Evolutionary conservation across 768 basidiomycete genomes (phyloP).

Genomic region (Candolleomyces efflorescens): DNA sequence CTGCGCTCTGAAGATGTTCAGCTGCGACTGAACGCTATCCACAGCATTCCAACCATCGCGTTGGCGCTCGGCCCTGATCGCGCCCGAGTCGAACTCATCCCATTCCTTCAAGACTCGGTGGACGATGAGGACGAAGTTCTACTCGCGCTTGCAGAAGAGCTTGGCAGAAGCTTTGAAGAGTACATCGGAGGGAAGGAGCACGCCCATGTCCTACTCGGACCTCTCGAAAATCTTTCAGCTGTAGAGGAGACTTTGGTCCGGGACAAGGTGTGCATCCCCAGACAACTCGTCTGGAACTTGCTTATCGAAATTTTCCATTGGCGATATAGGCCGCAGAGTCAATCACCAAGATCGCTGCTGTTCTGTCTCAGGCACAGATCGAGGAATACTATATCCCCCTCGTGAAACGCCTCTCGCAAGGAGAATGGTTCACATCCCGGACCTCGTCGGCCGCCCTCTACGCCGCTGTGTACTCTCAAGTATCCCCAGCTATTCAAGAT

Average conservation of each 20-base stretch:
- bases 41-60: conserved; percentile 96
- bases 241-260: conserved; percentile 98
- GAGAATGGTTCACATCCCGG: conserved; percentile 98
- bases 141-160: conserved; percentile 90
- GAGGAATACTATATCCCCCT: conserved; percentile 92
- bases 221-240: conserved; percentile 91
- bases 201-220: conserved; percentile 85
- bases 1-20: conserved; percentile 97
- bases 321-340: conserved; percentile 83
- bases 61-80: conserved; percentile 94
- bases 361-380: conserved; percentile 74
- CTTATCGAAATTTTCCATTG: conserved; percentile 8
- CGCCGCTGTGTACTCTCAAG: conserved; percentile 83
- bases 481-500: conserved; percentile 68
- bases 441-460: conserved; percentile 95
- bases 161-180: conserved; percentile 89
- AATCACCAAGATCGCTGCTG: conserved; percentile 81
- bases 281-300: conserved; percentile 6
- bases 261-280: conserved; percentile 70
- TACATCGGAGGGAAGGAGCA: conserved; percentile 88
- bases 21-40: conserved; percentile 92
- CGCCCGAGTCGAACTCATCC: conserved; percentile 90
- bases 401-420: conserved; percentile 80
- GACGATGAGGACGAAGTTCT: conserved; percentile 99
- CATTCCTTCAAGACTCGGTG: conserved; percentile 97